Base-by-base conservation (phyloP, 495 filamentous ascomycete genomes). In the Neurospora pannonica region DNA sequence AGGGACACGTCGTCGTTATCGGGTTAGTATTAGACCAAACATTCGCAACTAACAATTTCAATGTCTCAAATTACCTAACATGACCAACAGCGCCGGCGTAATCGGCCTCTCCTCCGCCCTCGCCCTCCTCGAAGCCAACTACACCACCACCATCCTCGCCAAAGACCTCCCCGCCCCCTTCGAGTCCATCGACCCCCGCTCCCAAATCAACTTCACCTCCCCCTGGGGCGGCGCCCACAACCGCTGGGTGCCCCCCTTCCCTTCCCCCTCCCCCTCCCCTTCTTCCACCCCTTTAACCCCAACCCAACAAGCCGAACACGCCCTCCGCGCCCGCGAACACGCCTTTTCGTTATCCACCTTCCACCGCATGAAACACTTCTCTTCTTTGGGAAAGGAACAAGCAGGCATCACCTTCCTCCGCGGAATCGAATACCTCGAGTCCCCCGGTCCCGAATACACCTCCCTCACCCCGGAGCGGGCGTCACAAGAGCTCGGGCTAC, bases 141-240 rank as follows among this genome's bases (percentile, higher is more conserved):
- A 85, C 79, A 76, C 76, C 71, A 84, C 90, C 36, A 85, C 87
- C 71, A 83, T 91, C 72, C 78, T 90, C 17, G 88, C 89, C 71
- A 83, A 84, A 42, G 87, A 90, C 78, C 86, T 90, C 73, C 89
- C 89, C 40, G 76, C 74, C 28, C 82, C 84, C 31, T 84, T 81
- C 70, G 83, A 84, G 73, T 82, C 80, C 71, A 82, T 85, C 71
- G 81, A 83, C 72, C 71, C 80, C 34, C 71, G 72, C 13, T 62
- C 75, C 19, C 87, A 89, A 43, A 84, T 89, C 76, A 87, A 91
- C 84, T 91, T 87, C 81, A 86, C 89, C 71, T 90, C 89, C 6
- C 86, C 88, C 10, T 91, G 89, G 90, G 90, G 85, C n/a, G 89
- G 89, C 73, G 89, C 88, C 8, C 89, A 89, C 77, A 88, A 89